Base-by-base conservation (phyloP, 2,329 filamentous ascomycete genomes). In the Neoarthrinium moseri region DNA sequence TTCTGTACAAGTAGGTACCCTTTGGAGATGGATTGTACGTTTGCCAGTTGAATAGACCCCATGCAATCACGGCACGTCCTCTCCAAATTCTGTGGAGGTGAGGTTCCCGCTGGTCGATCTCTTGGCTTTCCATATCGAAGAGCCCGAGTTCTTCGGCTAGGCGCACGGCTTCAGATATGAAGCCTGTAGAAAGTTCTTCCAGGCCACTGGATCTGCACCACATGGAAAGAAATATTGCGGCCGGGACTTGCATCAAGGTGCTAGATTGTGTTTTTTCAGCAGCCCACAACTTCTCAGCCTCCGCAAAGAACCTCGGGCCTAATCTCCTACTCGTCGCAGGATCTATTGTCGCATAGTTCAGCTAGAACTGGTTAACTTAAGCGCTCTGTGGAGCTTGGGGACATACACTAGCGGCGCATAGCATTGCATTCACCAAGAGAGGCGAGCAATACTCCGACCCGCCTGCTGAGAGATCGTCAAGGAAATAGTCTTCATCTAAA, bases 1-100 rank as follows among this genome's bases (percentile, higher is more conserved):
- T 29, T 7, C 26, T 7, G n/a, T 8, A 29, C 26, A 7, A 29
- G 8, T 29, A 29, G 26, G 8, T 7, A n/a, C 26, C n/a, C 26
- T 29, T 8, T 29, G 8, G n/a, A 29, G 8, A 29, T 29, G 26
- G 8, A 8, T 29, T 7, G n/a, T 37, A 45, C 42, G 26, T 23
- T 20, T 45, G 42, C 29, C 42, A 29, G 23, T 26, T 36, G 42
- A 37, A 45, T 15, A 45, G 17, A 3, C 42, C 42, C 42, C 42
- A 45, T 36, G 33, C 33, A 21, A 45, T 24, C 21, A 45, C 34
- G 7, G 42, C 10, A 20, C 34, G 29, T 22, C 33, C 42, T 26
- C 33, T 26, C n/a, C 24, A 17, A 15, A 36, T 36, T 5, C 24
- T 11, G 21, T 32, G 33, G 13, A 4, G 29, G 24, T 27, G 26